These are phyloP conservation scores for Yamadazyma akitaensis DNA, from an alignment of 805 yeast species.

Conservation along the genomic window DNA sequence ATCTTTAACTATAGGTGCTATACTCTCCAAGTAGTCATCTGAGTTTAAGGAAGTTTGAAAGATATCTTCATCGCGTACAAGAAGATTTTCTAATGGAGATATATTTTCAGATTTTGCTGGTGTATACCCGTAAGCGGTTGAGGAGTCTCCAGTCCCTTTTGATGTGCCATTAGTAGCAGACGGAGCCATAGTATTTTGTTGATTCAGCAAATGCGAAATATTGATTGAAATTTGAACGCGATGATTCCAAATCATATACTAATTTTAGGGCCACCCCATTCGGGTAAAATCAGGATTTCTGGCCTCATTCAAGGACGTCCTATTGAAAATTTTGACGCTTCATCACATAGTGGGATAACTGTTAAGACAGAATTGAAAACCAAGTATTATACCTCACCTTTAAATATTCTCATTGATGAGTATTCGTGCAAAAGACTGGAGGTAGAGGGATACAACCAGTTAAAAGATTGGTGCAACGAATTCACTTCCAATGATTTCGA, in stretches of 20 bases:
- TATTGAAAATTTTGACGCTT: conserved; percentile 24
- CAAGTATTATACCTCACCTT: conserved; percentile 28
- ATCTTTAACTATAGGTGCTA: conserved; percentile 69
- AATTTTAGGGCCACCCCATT: conserved; percentile 41
- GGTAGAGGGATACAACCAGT: neutral
- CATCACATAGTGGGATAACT: conserved; percentile 33
- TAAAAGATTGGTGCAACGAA: conserved; percentile 39
- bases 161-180: conserved; percentile 5
- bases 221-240: neutral
- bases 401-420: conserved; percentile 37
- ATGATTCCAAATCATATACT: conserved; percentile 38
- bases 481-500: conserved; percentile 32
- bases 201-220: neutral
- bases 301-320: conserved; percentile 26
- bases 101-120: neutral
- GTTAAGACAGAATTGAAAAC: conserved; percentile 24
- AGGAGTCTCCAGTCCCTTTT: neutral
- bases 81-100: conserved; percentile 33
- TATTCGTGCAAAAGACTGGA: conserved; percentile 15
- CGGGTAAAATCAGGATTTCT: conserved; percentile 37
- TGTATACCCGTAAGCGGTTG: too few relatives aligned
- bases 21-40: conserved; percentile 73
- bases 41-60: conserved; percentile 48
- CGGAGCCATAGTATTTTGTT: conserved; percentile 7
- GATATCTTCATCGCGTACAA: conserved; percentile 39